Conservation (phyloP, 2,329 filamentous ascomycete species). For the Domatiomyces catenatus region DNA sequence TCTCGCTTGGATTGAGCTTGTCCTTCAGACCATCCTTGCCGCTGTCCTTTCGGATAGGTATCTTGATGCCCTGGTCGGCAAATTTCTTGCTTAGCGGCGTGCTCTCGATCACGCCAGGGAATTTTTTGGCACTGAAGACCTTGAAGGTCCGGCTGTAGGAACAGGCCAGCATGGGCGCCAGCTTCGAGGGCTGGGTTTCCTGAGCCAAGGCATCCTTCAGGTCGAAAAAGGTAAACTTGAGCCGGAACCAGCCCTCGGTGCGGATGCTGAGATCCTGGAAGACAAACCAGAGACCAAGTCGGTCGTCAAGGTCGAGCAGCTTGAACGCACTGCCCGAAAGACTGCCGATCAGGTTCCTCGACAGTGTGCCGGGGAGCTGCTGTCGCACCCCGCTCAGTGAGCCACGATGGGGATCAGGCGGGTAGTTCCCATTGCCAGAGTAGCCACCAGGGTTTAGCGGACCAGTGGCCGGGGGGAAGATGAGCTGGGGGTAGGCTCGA, state of each 20-base stretch:
- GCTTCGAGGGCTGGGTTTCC: conserved; percentile 1
- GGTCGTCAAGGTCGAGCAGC: conserved; percentile 61
- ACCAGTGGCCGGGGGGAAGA: conserved; percentile 36
- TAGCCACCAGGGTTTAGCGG: conserved; percentile 20
- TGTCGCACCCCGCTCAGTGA: neutral
- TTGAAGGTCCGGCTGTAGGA: conserved; percentile 81
- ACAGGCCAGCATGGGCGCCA: conserved; percentile 57
- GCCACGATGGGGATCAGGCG: neutral
- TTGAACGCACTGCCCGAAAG: conserved; percentile 77
- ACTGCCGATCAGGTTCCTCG: conserved; percentile 84
- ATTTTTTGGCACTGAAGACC: conserved; percentile 94
- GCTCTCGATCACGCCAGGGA: conserved; percentile 91
- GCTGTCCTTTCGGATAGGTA: conserved; percentile 76
- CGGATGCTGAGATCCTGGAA: conserved; percentile 88
- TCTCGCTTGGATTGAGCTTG: conserved; percentile 11
- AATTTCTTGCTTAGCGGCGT: conserved; percentile 85
- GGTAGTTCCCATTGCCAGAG: neutral
- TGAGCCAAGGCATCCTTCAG: conserved; percentile 40
- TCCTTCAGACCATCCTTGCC: conserved; percentile 25
- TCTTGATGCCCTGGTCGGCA: conserved; percentile 87
- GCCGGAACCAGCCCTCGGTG: conserved; percentile 79
- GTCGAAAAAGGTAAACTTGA: conserved; percentile 69
- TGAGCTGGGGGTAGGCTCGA: conserved; percentile 30
- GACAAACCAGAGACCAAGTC: conserved; percentile 90
- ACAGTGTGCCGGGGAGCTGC: conserved; percentile 41